phyloP scores from a whole-genome alignment of 2,329 filamentous ascomycete species.

The Aschersonia sp. region DNA sequence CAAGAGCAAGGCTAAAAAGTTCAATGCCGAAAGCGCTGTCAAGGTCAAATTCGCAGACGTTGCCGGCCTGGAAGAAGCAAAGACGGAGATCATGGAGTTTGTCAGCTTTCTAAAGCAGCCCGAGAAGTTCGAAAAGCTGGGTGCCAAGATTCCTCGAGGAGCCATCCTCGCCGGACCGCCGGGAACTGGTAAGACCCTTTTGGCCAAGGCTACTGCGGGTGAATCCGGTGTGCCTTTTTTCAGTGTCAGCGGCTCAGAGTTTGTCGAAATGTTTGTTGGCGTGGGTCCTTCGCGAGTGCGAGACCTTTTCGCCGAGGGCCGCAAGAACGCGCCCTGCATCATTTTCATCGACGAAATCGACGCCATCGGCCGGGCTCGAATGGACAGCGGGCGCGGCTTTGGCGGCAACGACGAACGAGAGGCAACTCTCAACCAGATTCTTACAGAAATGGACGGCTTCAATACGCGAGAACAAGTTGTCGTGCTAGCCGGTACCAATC shows the following conservation, averaged over 20 bases:
- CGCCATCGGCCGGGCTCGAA: conserved; percentile 82
- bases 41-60: conserved; percentile 97
- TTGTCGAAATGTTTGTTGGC: conserved; percentile 99
- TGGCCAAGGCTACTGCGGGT: conserved; percentile 94
- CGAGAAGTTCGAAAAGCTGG: conserved; percentile 80
- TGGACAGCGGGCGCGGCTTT: conserved; percentile 55
- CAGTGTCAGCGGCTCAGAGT: conserved; percentile 95
- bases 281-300: conserved; percentile 91
- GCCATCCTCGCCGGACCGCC: conserved; percentile 95
- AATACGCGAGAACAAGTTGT: conserved; percentile 95
- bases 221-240: conserved; percentile 97
- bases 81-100: conserved; percentile 98
- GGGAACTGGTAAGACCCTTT: conserved; percentile 93
- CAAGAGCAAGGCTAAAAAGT: conserved; percentile 89
- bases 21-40: conserved; percentile 92
- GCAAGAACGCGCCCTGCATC: conserved; percentile 95
- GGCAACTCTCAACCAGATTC: conserved; percentile 91
- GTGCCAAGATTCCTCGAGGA: conserved; percentile 93
- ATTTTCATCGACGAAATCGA: conserved; percentile 99
- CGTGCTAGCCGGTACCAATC: conserved; percentile 90
- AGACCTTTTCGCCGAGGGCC: conserved; percentile 84
- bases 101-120: conserved; percentile 94
- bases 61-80: conserved; percentile 95
- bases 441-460: conserved; percentile 99
- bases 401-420: conserved; percentile 96